Evolutionary conservation across 2,329 filamentous ascomycete species (phyloP).

Genomic region (Cytospora leucostoma): DNA sequence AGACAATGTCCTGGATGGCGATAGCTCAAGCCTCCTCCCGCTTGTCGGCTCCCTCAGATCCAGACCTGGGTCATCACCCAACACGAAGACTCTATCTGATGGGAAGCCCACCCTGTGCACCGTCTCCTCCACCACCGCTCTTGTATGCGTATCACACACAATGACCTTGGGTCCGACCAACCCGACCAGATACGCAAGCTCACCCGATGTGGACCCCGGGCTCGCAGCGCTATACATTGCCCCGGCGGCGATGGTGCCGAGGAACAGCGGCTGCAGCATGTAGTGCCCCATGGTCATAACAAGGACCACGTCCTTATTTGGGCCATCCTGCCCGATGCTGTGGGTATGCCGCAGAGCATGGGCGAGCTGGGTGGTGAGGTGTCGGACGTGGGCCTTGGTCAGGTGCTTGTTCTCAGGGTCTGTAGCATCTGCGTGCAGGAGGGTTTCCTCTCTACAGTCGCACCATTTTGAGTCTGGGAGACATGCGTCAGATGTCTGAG

Average conservation of each 20-base stretch:
- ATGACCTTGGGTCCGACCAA: conserved; percentile 44
- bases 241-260: conserved; percentile 58
- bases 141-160: conserved; percentile 50
- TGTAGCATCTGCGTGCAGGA: conserved; percentile 59
- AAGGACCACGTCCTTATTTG: conserved; percentile 55
- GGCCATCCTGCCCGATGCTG: conserved; percentile 51
- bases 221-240: conserved; percentile 60
- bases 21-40: conserved; percentile 37
- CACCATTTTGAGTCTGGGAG: conserved; percentile 38
- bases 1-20: conserved; percentile 41
- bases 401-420: conserved; percentile 52
- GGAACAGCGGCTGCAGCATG: conserved; percentile 55
- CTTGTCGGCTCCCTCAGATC: conserved; percentile 35
- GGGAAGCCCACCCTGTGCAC: conserved; percentile 9
- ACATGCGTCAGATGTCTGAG: conserved; percentile 25
- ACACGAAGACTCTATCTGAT: conserved; percentile 32
- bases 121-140: conserved; percentile 41
- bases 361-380: conserved; percentile 54
- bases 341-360: conserved; percentile 55
- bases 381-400: conserved; percentile 53
- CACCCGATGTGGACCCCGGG: conserved; percentile 50
- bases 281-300: conserved; percentile 59
- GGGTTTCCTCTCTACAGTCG: conserved; percentile 46
- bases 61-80: conserved; percentile 26
- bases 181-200: conserved; percentile 49